Evolutionary conservation across 2,329 filamentous ascomycete species (phyloP).

Genomic region (Aspergillus bombycis): DNA sequence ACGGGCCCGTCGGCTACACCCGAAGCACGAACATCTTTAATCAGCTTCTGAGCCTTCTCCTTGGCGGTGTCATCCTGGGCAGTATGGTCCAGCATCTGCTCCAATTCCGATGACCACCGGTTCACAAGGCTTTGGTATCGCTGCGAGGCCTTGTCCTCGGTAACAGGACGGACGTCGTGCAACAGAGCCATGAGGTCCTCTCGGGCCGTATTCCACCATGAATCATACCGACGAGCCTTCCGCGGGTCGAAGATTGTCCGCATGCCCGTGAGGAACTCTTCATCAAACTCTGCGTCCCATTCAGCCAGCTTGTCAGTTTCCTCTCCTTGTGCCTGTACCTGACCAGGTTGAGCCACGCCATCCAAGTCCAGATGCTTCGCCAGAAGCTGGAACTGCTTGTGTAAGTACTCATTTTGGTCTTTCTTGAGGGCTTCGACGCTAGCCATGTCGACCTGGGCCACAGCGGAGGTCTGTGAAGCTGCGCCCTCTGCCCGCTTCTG

Average conservation of each 20-base stretch:
- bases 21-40: slow-evolving; percentile 66
- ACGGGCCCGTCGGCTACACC: slow-evolving; percentile 12
- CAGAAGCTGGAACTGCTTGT: background rate
- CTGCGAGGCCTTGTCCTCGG: background rate
- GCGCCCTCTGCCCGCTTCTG: background rate
- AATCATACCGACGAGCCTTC: slow-evolving; percentile 58
- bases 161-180: slow-evolving; percentile 1
- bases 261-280: background rate
- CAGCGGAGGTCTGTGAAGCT: background rate
- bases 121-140: background rate
- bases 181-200: slow-evolving; percentile 25
- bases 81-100: background rate
- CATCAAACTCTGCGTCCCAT: slow-evolving; percentile 20
- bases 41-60: slow-evolving; percentile 55
- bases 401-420: background rate
- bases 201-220: slow-evolving; percentile 41
- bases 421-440: background rate
- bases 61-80: background rate
- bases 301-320: slow-evolving; percentile 9
- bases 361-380: background rate
- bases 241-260: slow-evolving; percentile 22
- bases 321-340: background rate
- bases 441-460: background rate
- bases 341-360: background rate
- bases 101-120: background rate